Base-by-base conservation (phyloP, 495 filamentous ascomycete species). In the Trichoderma virens region DNA sequence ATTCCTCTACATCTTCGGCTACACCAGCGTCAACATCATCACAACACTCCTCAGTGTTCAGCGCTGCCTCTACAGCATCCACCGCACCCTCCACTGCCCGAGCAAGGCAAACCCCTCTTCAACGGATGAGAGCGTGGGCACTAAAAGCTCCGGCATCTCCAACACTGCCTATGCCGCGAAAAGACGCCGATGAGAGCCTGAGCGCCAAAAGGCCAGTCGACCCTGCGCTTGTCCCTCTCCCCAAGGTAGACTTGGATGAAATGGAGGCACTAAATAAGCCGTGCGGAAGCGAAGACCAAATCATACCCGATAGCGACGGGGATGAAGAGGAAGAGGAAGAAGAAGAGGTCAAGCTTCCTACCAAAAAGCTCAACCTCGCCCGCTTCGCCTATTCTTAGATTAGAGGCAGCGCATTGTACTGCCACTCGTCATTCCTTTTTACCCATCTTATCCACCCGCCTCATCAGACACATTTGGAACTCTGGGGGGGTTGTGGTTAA, bases 271-370 rank as follows among this genome's bases (percentile, higher is more conserved):
- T 76, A 39, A 74, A 74, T 61, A 64, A 32, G 65, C 63, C 68
- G 13, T 76, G 82, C 60, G 90, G 91, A 1, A 93, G 90, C 69
- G 91, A 95, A 71, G 91, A 95, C 68, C 73, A 86, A 54, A 81
- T 95, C 20, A 72, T 89, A 3, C 88, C 88, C 0, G 82, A 88
- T 61, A 90, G 88, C 66, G 87, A 90, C 41, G 87, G 78, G 11
- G 85, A 87, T 64, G 70, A 71, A 9, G 80, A 85, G 0, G 77
- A 80, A 39, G 71, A 70, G 32, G 64, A 63, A 0, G 67, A 65
- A 5, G 70, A 65, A 14, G 38, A 51, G 18, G 35, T 7, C n/a
- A 39, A 43, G 23, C 51, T 41, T 6, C 61, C 61, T 9, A 11
- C 38, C 18, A 41, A 35, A 28, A 62, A 62, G 61, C 61, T 45